Conservation (phyloP, 2,329 filamentous ascomycete genomes). For the Pyricularia sp. region DNA sequence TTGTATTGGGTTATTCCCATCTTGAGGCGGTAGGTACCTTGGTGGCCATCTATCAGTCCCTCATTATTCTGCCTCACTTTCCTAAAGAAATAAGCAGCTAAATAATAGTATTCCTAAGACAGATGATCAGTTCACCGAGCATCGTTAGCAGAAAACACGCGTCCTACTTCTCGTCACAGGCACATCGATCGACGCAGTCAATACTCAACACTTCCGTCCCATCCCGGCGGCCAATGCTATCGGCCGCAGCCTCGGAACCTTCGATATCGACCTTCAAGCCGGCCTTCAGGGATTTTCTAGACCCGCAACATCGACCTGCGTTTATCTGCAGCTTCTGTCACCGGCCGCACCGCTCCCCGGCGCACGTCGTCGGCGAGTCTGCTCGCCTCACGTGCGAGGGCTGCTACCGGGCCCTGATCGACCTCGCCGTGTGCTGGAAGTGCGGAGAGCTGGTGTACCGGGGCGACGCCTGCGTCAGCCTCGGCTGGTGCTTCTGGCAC, state of each 20-base stretch:
- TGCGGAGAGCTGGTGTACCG: slow-evolving; percentile 46
- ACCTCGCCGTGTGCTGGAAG: slow-evolving; percentile 48
- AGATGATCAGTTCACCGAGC: no score
- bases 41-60: no score
- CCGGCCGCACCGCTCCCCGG: neutral
- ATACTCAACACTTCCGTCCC: neutral
- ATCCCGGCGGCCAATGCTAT: neutral
- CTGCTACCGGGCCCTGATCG: slow-evolving; percentile 38
- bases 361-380: slow-evolving; percentile 33
- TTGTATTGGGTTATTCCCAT: no score
- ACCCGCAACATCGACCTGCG: neutral
- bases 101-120: no score
- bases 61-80: no score
- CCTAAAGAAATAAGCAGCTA: no score
- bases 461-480: slow-evolving; percentile 43
- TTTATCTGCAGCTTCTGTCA: slow-evolving; percentile 49
- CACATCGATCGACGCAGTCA: neutral
- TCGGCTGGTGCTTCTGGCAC: slow-evolving; percentile 56
- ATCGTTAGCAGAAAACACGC: no score
- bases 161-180: neutral
- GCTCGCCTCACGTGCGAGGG: slow-evolving; percentile 37
- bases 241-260: neutral
- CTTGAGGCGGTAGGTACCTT: no score
- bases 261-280: neutral
- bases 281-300: neutral